A percentile compares a stretch with the other conserved stretches of the same genome.
Evolutionary conservation across 1,284 basidiomycete species (phyloP).

Genomic region (Earliella scabrosa): DNA sequence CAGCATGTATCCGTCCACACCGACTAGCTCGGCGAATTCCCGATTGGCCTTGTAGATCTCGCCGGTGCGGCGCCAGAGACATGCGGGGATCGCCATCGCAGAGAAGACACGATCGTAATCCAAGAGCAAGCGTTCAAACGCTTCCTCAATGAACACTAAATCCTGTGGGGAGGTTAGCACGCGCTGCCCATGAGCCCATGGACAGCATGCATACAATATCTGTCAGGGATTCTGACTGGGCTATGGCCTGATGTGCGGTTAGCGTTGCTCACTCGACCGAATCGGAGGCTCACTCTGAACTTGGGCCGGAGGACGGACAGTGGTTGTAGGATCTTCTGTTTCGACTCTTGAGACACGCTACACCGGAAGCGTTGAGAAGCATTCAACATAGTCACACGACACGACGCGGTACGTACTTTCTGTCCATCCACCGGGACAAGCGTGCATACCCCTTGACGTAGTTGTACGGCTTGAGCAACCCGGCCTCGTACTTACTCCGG

Average conservation of each 20-base stretch:
- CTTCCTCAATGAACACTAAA: slow-evolving; percentile 97
- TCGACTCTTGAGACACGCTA: slow-evolving; percentile 88
- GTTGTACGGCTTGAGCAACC: slow-evolving; percentile 93
- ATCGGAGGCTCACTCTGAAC: slow-evolving; percentile 67
- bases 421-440: slow-evolving; percentile 93
- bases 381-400: background rate
- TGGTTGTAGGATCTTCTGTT: slow-evolving; percentile 89
- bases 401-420: slow-evolving; percentile 59
- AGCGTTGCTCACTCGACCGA: slow-evolving; percentile 6
- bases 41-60: slow-evolving; percentile 99
- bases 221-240: slow-evolving; percentile 75
- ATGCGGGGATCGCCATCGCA: slow-evolving; percentile 95
- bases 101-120: slow-evolving; percentile 97
- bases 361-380: background rate
- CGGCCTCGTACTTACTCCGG: slow-evolving; percentile 96
- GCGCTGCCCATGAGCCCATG: background rate
- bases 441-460: slow-evolving; percentile 94
- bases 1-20: slow-evolving; percentile 81
- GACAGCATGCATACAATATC: slow-evolving; percentile 66
- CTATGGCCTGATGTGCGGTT: slow-evolving; percentile 66
- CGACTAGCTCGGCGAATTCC: slow-evolving; percentile 90
- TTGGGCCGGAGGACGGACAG: slow-evolving; percentile 92
- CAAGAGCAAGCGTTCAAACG: slow-evolving; percentile 92
- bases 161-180: slow-evolving; percentile 54
- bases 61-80: slow-evolving; percentile 95